Evolutionary conservation across 805 yeast species (phyloP).

Genomic region (Metschnikowia corniflorae): DNA sequence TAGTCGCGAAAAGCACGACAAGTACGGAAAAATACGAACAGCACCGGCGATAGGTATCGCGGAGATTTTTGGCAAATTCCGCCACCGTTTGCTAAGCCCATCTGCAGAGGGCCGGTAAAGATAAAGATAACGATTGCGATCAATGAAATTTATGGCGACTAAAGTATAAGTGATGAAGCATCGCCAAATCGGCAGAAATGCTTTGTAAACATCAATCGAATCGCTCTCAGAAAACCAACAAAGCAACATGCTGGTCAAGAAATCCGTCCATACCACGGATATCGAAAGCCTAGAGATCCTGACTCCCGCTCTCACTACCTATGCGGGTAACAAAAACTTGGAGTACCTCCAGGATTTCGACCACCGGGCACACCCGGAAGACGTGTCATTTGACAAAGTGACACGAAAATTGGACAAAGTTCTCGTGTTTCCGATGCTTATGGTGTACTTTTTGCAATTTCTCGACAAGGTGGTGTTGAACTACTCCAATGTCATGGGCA

Average conservation of each 20-base stretch:
- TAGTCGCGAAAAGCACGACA: too few species aligned
- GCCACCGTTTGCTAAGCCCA: too few species aligned
- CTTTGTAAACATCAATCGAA: background rate
- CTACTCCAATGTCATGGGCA: constrained; percentile 17
- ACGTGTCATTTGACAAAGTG: constrained; percentile 8
- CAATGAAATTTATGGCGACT: too few species aligned
- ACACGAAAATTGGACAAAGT: constrained; percentile 16
- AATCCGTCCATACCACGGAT: constrained; percentile 1
- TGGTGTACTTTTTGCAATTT: constrained; percentile 15
- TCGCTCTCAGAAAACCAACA: background rate
- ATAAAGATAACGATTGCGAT: too few species aligned
- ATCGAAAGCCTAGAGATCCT: constrained; percentile 4
- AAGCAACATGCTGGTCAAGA: background rate
- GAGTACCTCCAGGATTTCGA: constrained; percentile 17
- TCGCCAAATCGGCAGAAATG: too few species aligned
- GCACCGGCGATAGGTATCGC: too few species aligned
- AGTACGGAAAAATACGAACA: too few species aligned
- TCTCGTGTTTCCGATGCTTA: constrained; percentile 15
- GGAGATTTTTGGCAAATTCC: too few species aligned
- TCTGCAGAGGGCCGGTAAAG: too few species aligned
- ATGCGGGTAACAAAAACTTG: constrained; percentile 12
- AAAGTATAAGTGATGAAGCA: too few species aligned
- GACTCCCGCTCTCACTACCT: background rate
- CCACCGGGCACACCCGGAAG: constrained; percentile 17
- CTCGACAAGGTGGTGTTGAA: constrained; percentile 15